Evolutionary conservation across 805 yeast species (phyloP), one percentile per base, ranked within the genome.

Genomic region (Saccharomycopsis fodiens): DNA sequence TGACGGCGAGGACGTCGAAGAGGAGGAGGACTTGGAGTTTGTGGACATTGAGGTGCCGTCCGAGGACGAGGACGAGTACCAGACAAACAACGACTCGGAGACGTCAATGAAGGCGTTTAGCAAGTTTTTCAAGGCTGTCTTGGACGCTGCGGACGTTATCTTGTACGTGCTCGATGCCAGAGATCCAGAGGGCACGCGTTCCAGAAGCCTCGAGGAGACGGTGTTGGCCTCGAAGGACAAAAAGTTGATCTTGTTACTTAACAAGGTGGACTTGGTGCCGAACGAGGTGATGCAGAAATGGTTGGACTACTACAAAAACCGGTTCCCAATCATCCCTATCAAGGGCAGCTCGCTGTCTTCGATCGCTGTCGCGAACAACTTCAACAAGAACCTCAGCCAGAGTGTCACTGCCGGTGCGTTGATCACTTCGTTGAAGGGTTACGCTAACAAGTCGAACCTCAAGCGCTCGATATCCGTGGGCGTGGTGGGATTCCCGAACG

Each of bases 401-500:
- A 66, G 79, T 27, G 74, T 72, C 50, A 85, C 97, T 10, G 82
- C 96, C 21, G 72, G 72, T 39, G 76, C 82, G 20, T 71, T 93
- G 54, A 65, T 93, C 54, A 83, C 81, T 52, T 79, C 95, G 10
- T 76, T 91, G 57, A 91, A 91, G 66, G 73, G 87, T 40, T 93
- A 82, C 61, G 89, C 97, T 17, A 73, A 76, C 53, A 83, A 84
- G 63, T 76, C 88, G 19, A 85, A 88, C 59, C 72, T 89, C 57
- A 89, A 89, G 60, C 79, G 97, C 62, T 79, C 95, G 12, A 82
- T 89, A 47, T 76, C 86, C 38, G 97, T 87, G 39, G 97, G 98
- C 62, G 95, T 91, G 35, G 85, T 91, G 54, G 98, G 98, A 15
- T 91, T 88, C 67, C 98, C 98, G 42, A 91, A 91, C 62, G 97